Evolutionary conservation across 257 asterid species (phyloP).

Genomic region (Nemophila menziesii): DNA sequence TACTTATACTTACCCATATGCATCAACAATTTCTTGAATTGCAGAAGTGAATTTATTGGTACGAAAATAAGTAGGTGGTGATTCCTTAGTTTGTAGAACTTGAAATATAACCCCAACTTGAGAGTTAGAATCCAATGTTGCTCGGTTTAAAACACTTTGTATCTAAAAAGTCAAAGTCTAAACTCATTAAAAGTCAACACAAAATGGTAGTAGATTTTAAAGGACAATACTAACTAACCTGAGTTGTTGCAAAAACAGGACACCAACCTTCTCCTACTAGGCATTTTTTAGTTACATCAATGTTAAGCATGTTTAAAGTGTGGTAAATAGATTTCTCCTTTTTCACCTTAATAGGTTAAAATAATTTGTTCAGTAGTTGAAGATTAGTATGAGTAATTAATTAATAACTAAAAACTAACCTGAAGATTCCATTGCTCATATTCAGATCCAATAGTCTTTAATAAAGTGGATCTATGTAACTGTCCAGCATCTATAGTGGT

Average conservation of each 20-base stretch:
- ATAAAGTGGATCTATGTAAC: slow-evolving; percentile 29
- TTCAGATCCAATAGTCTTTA: slow-evolving; percentile 35
- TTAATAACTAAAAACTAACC: slow-evolving; percentile 23
- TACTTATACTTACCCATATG: slow-evolving; percentile 44
- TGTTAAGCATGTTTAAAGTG: slow-evolving; percentile 43
- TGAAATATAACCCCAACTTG: slow-evolving; percentile 47
- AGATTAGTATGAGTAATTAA: not conserved
- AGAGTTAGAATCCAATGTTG: slow-evolving; percentile 40
- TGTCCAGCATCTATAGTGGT: slow-evolving; percentile 46
- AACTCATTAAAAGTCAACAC: slow-evolving; percentile 2
- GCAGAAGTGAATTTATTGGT: slow-evolving; percentile 49
- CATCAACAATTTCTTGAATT: slow-evolving; percentile 55
- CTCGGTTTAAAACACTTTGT: slow-evolving; percentile 28
- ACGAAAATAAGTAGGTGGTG: slow-evolving; percentile 51
- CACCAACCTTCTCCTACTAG: slow-evolving; percentile 74
- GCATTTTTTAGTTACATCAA: slow-evolving; percentile 57
- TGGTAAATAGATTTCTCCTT: slow-evolving; percentile 43
- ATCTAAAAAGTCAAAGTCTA: slow-evolving; percentile 29
- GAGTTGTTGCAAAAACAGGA: slow-evolving; percentile 44
- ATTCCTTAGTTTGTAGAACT: slow-evolving; percentile 44
- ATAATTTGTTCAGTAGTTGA: slow-evolving; percentile 6
- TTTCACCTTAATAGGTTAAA: slow-evolving; percentile 34
- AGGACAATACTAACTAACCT: slow-evolving; percentile 25
- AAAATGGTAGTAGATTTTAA: not conserved
- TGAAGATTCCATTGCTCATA: slow-evolving; percentile 48